Evolutionary conservation across 2,329 filamentous ascomycete species (phyloP).

Genomic region (Emmonsia crescens): DNA sequence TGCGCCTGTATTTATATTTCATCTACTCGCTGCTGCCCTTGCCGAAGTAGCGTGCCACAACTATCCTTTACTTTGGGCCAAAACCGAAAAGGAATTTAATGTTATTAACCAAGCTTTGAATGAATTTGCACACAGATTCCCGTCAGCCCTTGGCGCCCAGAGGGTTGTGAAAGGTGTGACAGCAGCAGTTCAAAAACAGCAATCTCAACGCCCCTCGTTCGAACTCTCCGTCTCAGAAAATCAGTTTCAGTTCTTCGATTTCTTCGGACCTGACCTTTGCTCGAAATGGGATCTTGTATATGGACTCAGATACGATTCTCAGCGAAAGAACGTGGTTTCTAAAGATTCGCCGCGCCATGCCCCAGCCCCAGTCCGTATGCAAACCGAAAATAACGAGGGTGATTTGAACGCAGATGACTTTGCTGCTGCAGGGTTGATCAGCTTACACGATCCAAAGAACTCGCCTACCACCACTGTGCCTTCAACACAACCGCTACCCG

Average conservation of each 20-base stretch:
- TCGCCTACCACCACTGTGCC: not conserved
- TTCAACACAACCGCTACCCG: not conserved
- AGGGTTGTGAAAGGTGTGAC: constrained; percentile 9
- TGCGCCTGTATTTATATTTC: constrained; percentile 12
- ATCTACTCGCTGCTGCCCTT: constrained; percentile 12
- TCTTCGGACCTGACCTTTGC: constrained; percentile 6
- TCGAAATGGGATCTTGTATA: constrained; percentile 6
- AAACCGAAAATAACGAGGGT: not conserved
- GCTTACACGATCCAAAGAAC: constrained; percentile 1
- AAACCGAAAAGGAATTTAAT: constrained; percentile 9
- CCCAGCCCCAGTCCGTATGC: not conserved
- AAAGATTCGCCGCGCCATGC: not conserved
- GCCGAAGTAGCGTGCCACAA: constrained; percentile 13
- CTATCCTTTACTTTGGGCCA: constrained; percentile 8
- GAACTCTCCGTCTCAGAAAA: not conserved
- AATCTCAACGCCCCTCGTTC: constrained; percentile 2
- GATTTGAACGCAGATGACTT: constrained; percentile 1
- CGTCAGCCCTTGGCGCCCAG: constrained; percentile 12
- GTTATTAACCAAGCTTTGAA: constrained; percentile 9
- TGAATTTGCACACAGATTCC: constrained; percentile 12
- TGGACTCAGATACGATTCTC: not conserved
- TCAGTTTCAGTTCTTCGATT: constrained; percentile 4
- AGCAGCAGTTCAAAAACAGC: constrained; percentile 2
- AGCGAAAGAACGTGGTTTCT: not conserved
- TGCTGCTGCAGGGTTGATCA: constrained; percentile 1